Evolutionary conservation across 345 rosid genomes (phyloP), one percentile per base, ranked within the genome.

Genomic region (Salix purpurea): DNA sequence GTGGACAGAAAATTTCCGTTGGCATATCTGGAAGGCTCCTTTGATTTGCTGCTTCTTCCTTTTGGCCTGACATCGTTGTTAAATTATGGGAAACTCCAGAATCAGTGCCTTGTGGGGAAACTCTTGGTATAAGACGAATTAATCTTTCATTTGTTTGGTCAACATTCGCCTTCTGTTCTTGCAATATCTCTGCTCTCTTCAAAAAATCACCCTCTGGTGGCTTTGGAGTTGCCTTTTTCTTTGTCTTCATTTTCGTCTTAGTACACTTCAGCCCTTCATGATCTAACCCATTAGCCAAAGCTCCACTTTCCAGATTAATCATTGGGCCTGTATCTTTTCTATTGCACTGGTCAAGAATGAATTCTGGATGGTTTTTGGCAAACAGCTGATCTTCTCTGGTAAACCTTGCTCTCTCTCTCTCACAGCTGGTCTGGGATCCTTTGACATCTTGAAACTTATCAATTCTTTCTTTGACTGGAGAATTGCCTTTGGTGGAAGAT

Each of bases 61-160:
- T 79, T 77, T 68, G 80, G 67, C 73, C 52, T 50, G 74, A 60
- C 68, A 46, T 76, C 50, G 71, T 71, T 48, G 77, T 64, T 61
- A 83, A 78, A 72, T 79, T 75, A 40, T 73, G 81, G 62, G 86
- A 54, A 71, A 78, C 77, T 56, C 74, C 84, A 24, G 87, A 77
- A 44, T 81, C 67, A 56, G 79, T 82, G 36, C 65, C 80, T 72
- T 80, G 75, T 44, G 87, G 79, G 67, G 74, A 78, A 79, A 83
- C 85, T 74, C 84, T 84, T 19, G 91, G 91, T 77, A 82, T 75
- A 77, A 87, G 88, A 61, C 88, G 83, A 69, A 85, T 79, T 13
- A 85, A 84, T 61, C 86, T 82, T 34, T 88, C 84, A 44, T 67
- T 73, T 42, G 80, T 85, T 58, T 61, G 40, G 48, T 67, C 40